Evolutionary conservation across 176 grass and related monocot species (phyloP), one percentile per base, ranked within the genome.

Genomic region (Stipa capillata): DNA sequence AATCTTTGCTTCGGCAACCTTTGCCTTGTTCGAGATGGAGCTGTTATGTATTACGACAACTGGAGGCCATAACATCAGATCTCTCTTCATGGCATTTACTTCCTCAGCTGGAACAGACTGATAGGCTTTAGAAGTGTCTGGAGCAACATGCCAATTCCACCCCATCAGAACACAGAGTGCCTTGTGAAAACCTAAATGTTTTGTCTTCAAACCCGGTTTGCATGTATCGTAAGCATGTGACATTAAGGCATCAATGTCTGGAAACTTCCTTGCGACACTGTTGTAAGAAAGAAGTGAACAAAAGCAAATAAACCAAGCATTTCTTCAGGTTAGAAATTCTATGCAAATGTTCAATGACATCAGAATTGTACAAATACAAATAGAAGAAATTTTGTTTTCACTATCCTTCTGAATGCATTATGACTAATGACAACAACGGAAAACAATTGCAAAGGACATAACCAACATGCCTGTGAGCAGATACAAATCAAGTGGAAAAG

Each of bases 31-130:
- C 33, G 15, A 53, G 31, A 89, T 78, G 29, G 77, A 89, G 76
- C 57, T 93, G 72, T 93, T 87, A 65, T 90, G 84, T 68, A 98
- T 73, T 49, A 98, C 52, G 47, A 98, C 88, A 87, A 98, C 58
- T 41, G 95, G 95, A 56, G 95, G 95, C 96, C 96, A 98, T 55
- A 95, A 61, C 77, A 98, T 90, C 9, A 98, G 92, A 70, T 98
- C 96, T 56, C 47, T 65, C 37, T 81, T 94, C 63, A 93, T 51
- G 18, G 61, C 62, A 87, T 89, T 89, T 73, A 91, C 78, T 72
- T 98, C 96, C 44, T 78, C 79, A 16, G 56, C 74, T 82, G 87
- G 41, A 55, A 84, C 53, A 35, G 55, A 68, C 77, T 97, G 77
- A 55, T 94, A 94, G 2, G 48, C 35, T 78, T 77, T 95, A 60